Evolutionary conservation across 257 asterid species (phyloP).

Genomic region (Vinca minor): DNA sequence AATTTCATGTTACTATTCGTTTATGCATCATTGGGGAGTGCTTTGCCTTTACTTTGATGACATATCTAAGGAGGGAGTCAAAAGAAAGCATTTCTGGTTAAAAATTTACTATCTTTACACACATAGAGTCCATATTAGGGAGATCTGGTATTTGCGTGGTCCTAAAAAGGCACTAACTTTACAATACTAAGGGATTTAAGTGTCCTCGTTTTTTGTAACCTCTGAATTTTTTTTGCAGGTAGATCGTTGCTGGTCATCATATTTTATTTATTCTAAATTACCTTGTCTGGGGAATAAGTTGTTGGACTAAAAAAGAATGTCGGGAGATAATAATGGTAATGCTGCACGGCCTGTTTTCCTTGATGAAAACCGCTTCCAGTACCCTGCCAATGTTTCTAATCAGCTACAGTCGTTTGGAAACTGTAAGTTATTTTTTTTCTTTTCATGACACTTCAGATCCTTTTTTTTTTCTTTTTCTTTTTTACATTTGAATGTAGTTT

Average conservation of each 20-base stretch:
- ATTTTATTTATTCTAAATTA: slow-evolving; percentile 12
- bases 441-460: too few species aligned
- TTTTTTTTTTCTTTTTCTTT: too few species aligned
- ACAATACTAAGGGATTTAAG: not conserved
- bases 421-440: slow-evolving; percentile 34
- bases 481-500: not conserved
- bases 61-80: not conserved
- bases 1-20: not conserved
- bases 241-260: slow-evolving; percentile 13
- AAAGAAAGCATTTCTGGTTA: not conserved
- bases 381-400: slow-evolving; percentile 43
- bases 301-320: slow-evolving; percentile 28
- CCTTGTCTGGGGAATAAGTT: slow-evolving; percentile 12
- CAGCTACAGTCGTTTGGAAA: slow-evolving; percentile 61
- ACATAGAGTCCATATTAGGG: not conserved
- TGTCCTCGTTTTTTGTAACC: not conserved
- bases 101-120: too few species aligned
- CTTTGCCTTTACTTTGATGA: not conserved
- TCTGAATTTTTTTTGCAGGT: slow-evolving; percentile 7
- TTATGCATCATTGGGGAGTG: not conserved
- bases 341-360: slow-evolving; percentile 39
- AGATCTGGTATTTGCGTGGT: not conserved
- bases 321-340: slow-evolving; percentile 50
- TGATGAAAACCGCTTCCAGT: slow-evolving; percentile 36
- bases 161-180: not conserved